Evolutionary conservation across 805 yeast genomes (phyloP), one percentile per base, ranked within the genome.

Genomic region (Ogataea zsoltii): DNA sequence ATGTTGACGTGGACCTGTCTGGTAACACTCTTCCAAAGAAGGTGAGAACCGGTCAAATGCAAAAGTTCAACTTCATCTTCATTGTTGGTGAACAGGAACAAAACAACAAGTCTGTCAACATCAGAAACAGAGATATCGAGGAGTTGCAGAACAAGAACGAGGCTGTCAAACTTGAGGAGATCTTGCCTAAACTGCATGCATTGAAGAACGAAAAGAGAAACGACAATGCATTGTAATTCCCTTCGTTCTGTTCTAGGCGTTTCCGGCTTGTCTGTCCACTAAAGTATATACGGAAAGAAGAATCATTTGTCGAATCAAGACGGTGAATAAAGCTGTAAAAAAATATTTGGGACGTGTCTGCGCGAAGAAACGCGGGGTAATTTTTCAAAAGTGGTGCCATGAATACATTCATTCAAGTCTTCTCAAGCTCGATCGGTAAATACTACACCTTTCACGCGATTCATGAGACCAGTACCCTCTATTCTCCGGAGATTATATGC

Each of bases 21-120:
- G 97, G 97, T 73, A 92, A 94, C 79, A 94, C 99, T 45, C 78
- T 94, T 69, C 96, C 88, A 69, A 94, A 94, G 92, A 94, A 94
- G 84, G 90, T 94, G 50, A 89, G 99, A 80, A 87, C 80, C 58
- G 99, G 97, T 62, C 98, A 94, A 78, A 65, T 92, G 65, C 83
- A 85, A 73, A 90, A 87, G 70, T 94, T 90, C 75, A 94, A 94
- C 78, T 94, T 90, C 72, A 87, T 92, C 63, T 90, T 92, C 70
- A 87, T 90, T 67, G 99, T 94, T 55, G 99, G 99, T 70, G 97
- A 88, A 66, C 90, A 88, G 63, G 99, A 94, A 74, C 79, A 85
- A 75, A 72, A 72, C 53, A 79, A 82, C 57, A 69, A 78, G 53
- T 76, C 91, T 56, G 99, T 94, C 57, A 94, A 94, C 67, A 86